Base-by-base conservation (phyloP, 202 grass and related monocot genomes). In the Schoenoplectus triqueter region DNA sequence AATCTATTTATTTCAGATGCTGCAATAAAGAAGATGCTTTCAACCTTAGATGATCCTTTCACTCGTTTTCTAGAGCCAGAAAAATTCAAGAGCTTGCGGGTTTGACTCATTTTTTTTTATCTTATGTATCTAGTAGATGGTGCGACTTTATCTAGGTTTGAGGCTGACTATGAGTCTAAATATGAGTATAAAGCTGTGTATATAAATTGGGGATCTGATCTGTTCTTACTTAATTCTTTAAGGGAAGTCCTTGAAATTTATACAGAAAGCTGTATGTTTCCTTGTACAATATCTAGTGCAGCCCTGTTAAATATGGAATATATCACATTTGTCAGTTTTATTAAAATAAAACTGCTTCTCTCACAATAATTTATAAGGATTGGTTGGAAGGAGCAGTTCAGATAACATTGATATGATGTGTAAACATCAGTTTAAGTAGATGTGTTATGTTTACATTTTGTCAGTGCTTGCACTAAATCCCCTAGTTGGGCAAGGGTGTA, bases 11-110 rank as follows among this genome's bases (percentile, higher is more conserved):
- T 82, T 93, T 85, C 96, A 98, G 96, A 98, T 88, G 87, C 66
- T 13, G 93, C 96, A 66, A 95, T 98, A 76, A 98, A 86, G 87
- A 98, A 92, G 84, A 98, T 98, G 96, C 90, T 98, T 88, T 89
- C 88, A 68, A 94, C 90, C 0, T 84, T 98, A 78, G 84, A 98
- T 66, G 96, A 95, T 54, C 93, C 96, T 52, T 98, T 98, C 89
- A 98, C 96, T 84, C 93, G 96, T 64, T 95, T 98, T 78, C 70
- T 98, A 70, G 96, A 98, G 85, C 96, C 96, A 15, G 96, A 98
- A 85, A 98, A 98, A 88, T 92, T 98, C 76, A 98, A 94, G 86
- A 95, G 90, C 49, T 95, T 98, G 93, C 89, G 90, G 93, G 95
- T 98, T 89, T 88, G 89, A 31, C 14, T 78, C 74, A 22, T 59